These are phyloP conservation scores for Pseudogymnoascus sp. DNA, from an alignment of 2,329 filamentous ascomycete species.

Conservation along the genomic window DNA sequence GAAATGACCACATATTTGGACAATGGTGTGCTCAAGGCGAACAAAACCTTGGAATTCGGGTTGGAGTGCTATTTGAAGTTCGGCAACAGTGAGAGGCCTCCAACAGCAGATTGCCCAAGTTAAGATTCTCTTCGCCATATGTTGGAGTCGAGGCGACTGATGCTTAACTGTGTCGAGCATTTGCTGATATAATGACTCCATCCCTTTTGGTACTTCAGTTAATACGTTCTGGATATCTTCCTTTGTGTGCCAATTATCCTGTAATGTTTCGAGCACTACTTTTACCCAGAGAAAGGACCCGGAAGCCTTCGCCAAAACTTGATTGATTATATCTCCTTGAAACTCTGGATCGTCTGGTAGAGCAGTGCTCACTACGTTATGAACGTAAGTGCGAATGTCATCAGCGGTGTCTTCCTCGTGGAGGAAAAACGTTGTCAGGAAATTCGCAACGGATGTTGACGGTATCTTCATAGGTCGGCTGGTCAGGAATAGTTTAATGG, in stretches of 20 bases:
- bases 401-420: neutral
- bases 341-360: neutral
- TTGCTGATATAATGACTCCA: neutral
- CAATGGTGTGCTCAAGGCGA: neutral
- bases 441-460: neutral
- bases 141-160: neutral
- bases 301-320: neutral
- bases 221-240: neutral
- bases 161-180: neutral
- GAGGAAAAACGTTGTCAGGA: neutral
- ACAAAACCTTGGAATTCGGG: neutral
- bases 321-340: neutral
- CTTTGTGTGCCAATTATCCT: neutral
- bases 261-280: neutral
- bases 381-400: neutral
- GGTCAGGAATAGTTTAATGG: neutral
- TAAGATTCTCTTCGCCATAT: neutral
- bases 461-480: neutral
- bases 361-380: neutral
- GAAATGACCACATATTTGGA: neutral
- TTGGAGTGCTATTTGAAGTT: neutral
- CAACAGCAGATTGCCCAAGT: neutral
- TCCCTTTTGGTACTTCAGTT: neutral
- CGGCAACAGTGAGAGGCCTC: neutral
- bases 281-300: neutral